Conservation (phyloP, 2,329 filamentous ascomycete species). For the Teratosphaeria nubilosa region DNA sequence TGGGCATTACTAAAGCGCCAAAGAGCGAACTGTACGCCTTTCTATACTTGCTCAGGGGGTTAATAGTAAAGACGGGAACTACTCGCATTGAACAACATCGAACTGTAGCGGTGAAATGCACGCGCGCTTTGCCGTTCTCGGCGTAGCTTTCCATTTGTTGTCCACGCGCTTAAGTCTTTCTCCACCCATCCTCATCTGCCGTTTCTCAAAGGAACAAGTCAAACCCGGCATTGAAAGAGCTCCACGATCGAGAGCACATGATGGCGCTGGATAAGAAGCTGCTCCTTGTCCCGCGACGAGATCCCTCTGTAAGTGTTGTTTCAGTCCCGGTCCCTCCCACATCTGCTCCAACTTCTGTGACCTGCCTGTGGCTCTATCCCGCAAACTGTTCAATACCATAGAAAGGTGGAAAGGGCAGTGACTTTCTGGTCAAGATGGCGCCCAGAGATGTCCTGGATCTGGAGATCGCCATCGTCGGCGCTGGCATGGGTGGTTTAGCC, state of each 20-base stretch:
- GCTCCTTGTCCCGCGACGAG: background rate
- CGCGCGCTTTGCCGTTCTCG: background rate
- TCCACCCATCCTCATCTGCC: background rate
- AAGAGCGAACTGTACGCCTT: too few species aligned
- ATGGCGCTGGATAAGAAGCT: background rate
- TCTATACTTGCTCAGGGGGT: too few species aligned
- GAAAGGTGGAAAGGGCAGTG: background rate
- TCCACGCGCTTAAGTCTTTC: background rate
- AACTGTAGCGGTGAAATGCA: background rate
- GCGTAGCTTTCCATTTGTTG: background rate
- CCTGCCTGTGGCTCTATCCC: background rate
- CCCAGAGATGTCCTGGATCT: conserved; percentile 22
- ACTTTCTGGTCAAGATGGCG: conserved; percentile 15
- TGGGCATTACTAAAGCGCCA: too few species aligned
- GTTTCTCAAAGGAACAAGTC: background rate
- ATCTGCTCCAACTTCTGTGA: background rate
- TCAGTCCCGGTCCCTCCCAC: background rate
- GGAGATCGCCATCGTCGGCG: conserved; percentile 26
- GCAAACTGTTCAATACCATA: background rate
- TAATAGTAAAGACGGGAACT: too few species aligned
- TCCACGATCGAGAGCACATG: background rate
- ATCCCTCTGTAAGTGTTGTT: background rate
- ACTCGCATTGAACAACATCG: too few species aligned
- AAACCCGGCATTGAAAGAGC: background rate
- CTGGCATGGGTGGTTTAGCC: conserved; percentile 65